Evolutionary conservation across 1,284 basidiomycete species (phyloP).

Genomic region (Taiwanofungus camphoratus): DNA sequence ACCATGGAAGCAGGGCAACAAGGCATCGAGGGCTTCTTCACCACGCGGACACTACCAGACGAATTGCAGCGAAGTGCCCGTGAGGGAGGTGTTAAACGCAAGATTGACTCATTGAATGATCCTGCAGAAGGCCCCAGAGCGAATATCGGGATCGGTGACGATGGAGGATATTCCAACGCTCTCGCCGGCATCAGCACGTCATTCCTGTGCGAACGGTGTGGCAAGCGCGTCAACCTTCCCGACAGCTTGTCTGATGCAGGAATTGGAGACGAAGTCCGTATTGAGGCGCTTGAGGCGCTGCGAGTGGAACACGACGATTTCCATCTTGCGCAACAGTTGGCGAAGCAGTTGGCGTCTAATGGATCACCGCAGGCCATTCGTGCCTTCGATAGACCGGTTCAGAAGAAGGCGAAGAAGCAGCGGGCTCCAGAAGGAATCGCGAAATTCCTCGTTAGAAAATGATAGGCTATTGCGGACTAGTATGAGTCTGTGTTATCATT

Average conservation of each 20-base stretch:
- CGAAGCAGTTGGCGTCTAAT: constrained; percentile 23
- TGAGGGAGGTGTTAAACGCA: constrained; percentile 1
- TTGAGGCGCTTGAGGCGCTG: constrained; percentile 40
- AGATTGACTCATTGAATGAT: constrained; percentile 5
- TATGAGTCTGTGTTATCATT: too few relatives aligned
- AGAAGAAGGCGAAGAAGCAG: constrained; percentile 20
- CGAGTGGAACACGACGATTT: constrained; percentile 80
- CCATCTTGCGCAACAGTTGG: constrained; percentile 78
- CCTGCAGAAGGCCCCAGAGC: too few relatives aligned
- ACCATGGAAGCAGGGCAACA: constrained; percentile 76
- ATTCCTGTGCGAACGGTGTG: constrained; percentile 52
- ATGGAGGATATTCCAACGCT: background rate
- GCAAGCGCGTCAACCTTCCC: constrained; percentile 35
- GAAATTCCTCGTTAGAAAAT: constrained; percentile 57
- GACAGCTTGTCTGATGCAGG: constrained; percentile 18
- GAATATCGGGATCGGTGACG: background rate
- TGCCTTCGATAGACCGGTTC: background rate
- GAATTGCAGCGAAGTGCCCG: background rate
- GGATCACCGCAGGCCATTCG: background rate
- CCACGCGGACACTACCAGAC: constrained; percentile 24
- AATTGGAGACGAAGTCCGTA: constrained; percentile 22
- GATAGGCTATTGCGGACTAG: background rate
- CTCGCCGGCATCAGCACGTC: constrained; percentile 11
- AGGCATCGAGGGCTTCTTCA: constrained; percentile 84
- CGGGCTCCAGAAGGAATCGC: constrained; percentile 62